Base-by-base conservation (phyloP, 306 rosid genomes). In the Nissolia schottii region DNA sequence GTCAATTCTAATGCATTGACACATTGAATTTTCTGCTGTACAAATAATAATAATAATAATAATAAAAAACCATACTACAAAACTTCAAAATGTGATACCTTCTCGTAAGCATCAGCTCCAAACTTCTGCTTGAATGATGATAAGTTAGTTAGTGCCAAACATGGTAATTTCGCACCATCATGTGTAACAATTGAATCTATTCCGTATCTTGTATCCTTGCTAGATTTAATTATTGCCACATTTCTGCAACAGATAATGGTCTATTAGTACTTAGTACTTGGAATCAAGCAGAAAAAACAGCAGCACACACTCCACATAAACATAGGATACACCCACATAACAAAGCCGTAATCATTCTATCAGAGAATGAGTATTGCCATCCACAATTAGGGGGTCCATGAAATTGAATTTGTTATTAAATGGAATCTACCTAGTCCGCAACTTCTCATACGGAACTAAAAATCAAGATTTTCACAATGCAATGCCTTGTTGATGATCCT, bases 101-200 rank as follows among this genome's bases (percentile, higher is more conserved):
- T 46, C 45, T 81, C 84, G 59, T 93, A 89, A 45, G 96, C 91
- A 50, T 85, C 88, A 70, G 73, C 73, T 48, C 96, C 94, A 75
- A 89, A 55, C 71, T 87, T 86, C 51, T 83, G 89, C 79, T 82
- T 91, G 86, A 93, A 93, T 32, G 94, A 85, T 65, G 88, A 85
- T 50, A 93, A 80, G 67, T 85, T 77, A 28, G 84, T 46, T 27
- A 91, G 79, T 10, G 96, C 82, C 96, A 88, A 93, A 81, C 98
- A 93, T 3, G 94, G 90, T 72, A 87, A 80, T 62, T 87, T 90
- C 70, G 71, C 70, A 37, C 98, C 97, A 64, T 93, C 98, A 64
- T 89, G 98, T 3, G 97, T 91, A 61, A 93, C 98, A 74, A 93
- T 86, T 12, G 97, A 89, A 82, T 93, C 94, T 76, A 91, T 67